Evolutionary conservation across 768 basidiomycete genomes (phyloP).

Genomic region (Fomitopsis pulvina): DNA sequence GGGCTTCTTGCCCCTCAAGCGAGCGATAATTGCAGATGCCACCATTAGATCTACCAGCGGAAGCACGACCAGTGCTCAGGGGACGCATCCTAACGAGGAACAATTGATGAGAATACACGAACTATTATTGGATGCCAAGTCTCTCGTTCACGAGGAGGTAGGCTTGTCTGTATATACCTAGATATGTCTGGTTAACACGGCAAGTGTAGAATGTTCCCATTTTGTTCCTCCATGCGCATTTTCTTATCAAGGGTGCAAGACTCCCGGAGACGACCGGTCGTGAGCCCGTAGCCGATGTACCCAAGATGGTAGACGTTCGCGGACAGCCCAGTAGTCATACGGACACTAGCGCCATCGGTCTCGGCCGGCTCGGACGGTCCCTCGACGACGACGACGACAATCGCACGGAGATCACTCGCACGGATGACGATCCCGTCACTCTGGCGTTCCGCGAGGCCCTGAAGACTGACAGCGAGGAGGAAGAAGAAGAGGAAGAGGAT

Average conservation of each 20-base stretch:
- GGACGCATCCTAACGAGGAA: conserved; percentile 88
- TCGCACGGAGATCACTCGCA: conserved; percentile 62
- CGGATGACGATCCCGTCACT: conserved; percentile 78
- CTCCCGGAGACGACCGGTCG: neutral
- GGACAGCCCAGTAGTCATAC: neutral
- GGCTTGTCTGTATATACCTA: conserved; percentile 11
- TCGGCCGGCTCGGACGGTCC: conserved; percentile 14
- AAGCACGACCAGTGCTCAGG: conserved; percentile 10
- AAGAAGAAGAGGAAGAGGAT: conserved; percentile 57
- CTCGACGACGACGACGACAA: conserved; percentile 42
- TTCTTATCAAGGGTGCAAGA: conserved; percentile 5
- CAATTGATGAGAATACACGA: conserved; percentile 92
- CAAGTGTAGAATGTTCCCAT: conserved; percentile 20
- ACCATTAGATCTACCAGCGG: neutral
- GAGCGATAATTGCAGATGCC: conserved; percentile 40
- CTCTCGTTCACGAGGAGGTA: conserved; percentile 55
- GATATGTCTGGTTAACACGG: neutral
- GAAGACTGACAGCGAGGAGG: conserved; percentile 34
- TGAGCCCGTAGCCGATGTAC: neutral
- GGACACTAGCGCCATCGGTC: neutral
- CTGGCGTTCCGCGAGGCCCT: conserved; percentile 54
- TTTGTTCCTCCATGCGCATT: conserved; percentile 9
- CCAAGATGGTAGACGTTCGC: neutral
- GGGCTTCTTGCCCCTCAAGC: conserved; percentile 80
- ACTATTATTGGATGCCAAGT: conserved; percentile 64